phyloP scores from a whole-genome alignment of 805 yeast genomes.

The Candida koratica region DNA sequence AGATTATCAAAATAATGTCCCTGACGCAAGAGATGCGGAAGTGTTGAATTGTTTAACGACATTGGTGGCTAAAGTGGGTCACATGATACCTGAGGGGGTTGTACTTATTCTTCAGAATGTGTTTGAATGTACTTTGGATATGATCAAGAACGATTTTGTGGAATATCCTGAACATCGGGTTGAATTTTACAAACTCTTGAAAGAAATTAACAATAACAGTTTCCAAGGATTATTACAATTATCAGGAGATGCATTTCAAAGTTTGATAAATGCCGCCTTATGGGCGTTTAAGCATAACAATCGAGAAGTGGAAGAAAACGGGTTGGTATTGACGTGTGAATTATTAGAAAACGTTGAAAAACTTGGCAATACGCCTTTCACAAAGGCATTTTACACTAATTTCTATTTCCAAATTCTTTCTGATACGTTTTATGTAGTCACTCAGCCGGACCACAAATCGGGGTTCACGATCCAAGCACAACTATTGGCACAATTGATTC shows the following conservation, averaged over 20 bases:
- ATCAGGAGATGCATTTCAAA: constrained; percentile 88
- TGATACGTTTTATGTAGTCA: constrained; percentile 88
- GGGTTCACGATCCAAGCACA: constrained; percentile 88
- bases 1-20: constrained; percentile 83
- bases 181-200: constrained; percentile 85
- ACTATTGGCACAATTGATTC: constrained; percentile 76
- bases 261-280: constrained; percentile 86
- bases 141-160: constrained; percentile 93
- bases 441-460: constrained; percentile 96
- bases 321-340: constrained; percentile 79
- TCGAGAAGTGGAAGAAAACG: constrained; percentile 93
- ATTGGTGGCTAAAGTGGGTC: constrained; percentile 82
- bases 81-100: constrained; percentile 83
- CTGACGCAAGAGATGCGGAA: constrained; percentile 97
- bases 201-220: constrained; percentile 80
- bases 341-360: constrained; percentile 79
- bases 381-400: constrained; percentile 81
- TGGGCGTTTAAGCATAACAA: constrained; percentile 99
- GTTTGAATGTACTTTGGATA: constrained; percentile 88
- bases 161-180: constrained; percentile 98
- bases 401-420: constrained; percentile 85
- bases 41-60: constrained; percentile 93
- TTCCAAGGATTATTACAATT: constrained; percentile 83
- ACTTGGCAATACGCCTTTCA: constrained; percentile 65
- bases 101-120: constrained; percentile 83